Percentiles rank a stretch among this genome's conserved stretches.
These are phyloP conservation scores for Plasmopara viticola DNA, from an alignment of 352 stramenopile genomes.

Conservation along the genomic window DNA sequence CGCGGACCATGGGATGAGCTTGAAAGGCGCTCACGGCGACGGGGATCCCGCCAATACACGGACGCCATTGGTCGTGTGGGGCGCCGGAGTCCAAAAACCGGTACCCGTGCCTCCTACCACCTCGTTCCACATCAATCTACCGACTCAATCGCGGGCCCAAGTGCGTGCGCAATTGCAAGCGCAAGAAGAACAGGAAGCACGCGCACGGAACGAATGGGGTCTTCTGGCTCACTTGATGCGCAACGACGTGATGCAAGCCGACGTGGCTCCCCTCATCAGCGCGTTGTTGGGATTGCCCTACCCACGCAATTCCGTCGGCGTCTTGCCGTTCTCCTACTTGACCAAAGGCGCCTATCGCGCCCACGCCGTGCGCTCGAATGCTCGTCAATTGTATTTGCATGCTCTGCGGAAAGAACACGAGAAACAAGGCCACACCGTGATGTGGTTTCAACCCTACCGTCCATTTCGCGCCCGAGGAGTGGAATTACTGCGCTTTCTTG, in stretches of 20 bases:
- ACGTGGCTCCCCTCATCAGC: conserved; percentile 72
- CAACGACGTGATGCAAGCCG: conserved; percentile 80
- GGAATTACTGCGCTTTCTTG: conserved; percentile 24
- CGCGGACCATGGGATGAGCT: conserved; percentile 80
- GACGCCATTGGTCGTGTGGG: conserved; percentile 74
- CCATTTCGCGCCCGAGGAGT: conserved; percentile 42
- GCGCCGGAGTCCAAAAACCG: conserved; percentile 53
- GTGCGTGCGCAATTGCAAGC: conserved; percentile 51
- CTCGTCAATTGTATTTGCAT: conserved; percentile 60
- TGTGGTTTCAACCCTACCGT: conserved; percentile 53
- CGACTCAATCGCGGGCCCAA: conserved; percentile 60
- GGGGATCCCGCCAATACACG: conserved; percentile 76
- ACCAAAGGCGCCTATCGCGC: conserved; percentile 54
- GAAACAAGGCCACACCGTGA: conserved; percentile 48
- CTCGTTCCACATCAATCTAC: conserved; percentile 53
- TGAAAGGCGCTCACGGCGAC: conserved; percentile 77
- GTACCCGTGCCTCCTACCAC: neutral
- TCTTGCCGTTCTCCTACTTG: conserved; percentile 69
- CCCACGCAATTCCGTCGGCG: conserved; percentile 77
- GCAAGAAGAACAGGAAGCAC: conserved; percentile 42
- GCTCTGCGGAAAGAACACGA: conserved; percentile 59
- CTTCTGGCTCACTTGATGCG: conserved; percentile 38
- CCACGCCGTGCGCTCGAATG: conserved; percentile 64
- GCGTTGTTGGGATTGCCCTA: conserved; percentile 66
- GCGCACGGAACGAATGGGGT: conserved; percentile 39